Evolutionary conservation across 2,329 filamentous ascomycete genomes (phyloP).

Genomic region (Calonectria pseudoreteaudii): DNA sequence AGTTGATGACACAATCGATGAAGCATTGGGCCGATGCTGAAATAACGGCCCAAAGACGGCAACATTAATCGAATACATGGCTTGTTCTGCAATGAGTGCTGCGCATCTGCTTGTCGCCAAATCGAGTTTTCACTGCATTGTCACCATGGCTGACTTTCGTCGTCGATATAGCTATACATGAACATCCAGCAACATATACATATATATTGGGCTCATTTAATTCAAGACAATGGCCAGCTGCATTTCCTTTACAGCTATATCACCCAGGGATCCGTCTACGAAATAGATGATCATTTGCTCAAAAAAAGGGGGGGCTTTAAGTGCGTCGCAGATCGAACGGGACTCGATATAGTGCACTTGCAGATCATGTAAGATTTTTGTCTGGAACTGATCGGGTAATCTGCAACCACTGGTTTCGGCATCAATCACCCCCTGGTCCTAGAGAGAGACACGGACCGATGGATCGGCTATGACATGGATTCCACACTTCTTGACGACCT

Average conservation of each 20-base stretch:
- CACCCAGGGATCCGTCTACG: background rate
- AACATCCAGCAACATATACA: no score
- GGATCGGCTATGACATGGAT: background rate
- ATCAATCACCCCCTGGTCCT: background rate
- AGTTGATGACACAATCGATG: slow-evolving; percentile 39
- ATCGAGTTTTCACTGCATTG: background rate
- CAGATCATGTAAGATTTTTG: background rate
- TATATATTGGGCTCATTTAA: no score
- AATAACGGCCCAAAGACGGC: slow-evolving; percentile 29
- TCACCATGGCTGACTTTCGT: background rate
- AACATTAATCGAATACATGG: slow-evolving; percentile 1
- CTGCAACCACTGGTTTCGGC: background rate
- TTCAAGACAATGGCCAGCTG: no score
- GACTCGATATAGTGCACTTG: background rate
- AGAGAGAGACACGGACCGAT: background rate
- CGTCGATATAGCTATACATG: background rate
- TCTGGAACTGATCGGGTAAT: background rate
- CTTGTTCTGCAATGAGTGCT: background rate
- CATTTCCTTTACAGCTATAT: background rate
- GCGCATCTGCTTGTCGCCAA: background rate
- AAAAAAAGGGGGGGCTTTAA: background rate
- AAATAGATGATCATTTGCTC: background rate
- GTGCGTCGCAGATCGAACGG: background rate
- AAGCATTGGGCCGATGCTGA: slow-evolving; percentile 30
- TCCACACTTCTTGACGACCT: background rate